Evolutionary conservation across 176 grass and related monocot genomes (phyloP), one percentile per base, ranked within the genome.

Genomic region (Carex littledalei): DNA sequence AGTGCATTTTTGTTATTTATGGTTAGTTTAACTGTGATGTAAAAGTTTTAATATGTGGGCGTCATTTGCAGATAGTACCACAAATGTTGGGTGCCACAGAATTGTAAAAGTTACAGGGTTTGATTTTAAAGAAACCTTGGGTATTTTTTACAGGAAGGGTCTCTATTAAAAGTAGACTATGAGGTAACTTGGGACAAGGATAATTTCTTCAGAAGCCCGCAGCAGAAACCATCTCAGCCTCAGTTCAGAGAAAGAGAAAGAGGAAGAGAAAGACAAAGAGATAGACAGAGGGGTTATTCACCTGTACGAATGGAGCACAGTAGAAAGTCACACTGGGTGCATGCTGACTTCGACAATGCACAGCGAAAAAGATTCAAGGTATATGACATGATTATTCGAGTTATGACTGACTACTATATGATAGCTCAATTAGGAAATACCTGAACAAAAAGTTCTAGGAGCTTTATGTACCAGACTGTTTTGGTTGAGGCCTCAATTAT

Each of bases 291-390:
- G 35, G 79, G 39, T 84, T 84, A 47, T 69, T 72, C 79, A 84
- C 74, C 88, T 52, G 3, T 84, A 70, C 35, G 67, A 86, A 85
- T 85, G 22, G 52, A 53, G 64, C 34, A 50, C 54, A 16, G 15
- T 16, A 86, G 52, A 70, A 83, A 81, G 6, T 63, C 84, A 59
- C 59, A 83, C 17, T 13, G n/a, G 14, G 41, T 73, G 41, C 57
- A 53, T 84, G 70, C 85, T 26, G 88, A 91, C 21, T 93, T 92
- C 57, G 88, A 78, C 24, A 78, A 56, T 78, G 50, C 86, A 81
- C 88, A 86, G 60, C 87, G 89, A 49, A 98, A 95, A 86, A 95
- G 93, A 92, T 95, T 98, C 84, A 98, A 87, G 89, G 95, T 98
- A 90, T 31, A 49, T 17, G 22, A 78, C 24, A 78, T 16, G 14